A percentile compares a stretch with the other conserved stretches of the same genome.
These are phyloP conservation scores for Fusarium torulosum DNA, from an alignment of 2,329 filamentous ascomycete genomes.

Conservation along the genomic window DNA sequence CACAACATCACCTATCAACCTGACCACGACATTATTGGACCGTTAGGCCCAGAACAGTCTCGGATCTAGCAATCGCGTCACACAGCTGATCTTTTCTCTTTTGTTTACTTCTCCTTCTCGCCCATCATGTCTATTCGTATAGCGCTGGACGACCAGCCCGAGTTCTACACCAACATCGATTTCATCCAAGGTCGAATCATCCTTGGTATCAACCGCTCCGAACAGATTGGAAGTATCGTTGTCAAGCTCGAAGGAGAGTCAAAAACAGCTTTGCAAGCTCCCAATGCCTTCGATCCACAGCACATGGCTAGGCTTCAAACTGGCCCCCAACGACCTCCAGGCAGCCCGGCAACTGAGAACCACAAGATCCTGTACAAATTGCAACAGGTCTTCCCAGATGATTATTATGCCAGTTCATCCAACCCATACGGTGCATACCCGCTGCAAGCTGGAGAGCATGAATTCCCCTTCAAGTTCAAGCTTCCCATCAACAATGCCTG, in stretches of 20 bases:
- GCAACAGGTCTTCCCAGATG: constrained; percentile 77
- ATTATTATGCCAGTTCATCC: constrained; percentile 57
- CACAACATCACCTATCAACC: constrained; percentile 9
- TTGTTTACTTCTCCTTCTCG: constrained; percentile 8
- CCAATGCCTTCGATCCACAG: constrained; percentile 60
- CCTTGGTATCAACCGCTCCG: constrained; percentile 71
- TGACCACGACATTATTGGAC: constrained; percentile 24
- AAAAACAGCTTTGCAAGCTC: constrained; percentile 71
- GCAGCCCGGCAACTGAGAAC: constrained; percentile 66
- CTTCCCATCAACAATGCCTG: constrained; percentile 82
- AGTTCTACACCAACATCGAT: constrained; percentile 86
- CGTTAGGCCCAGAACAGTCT: constrained; percentile 11
- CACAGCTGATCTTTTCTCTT: constrained; percentile 3
- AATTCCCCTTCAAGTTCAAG: constrained; percentile 84
- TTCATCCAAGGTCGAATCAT: constrained; percentile 73
- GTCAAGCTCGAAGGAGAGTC: constrained; percentile 89
- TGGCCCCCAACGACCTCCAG: constrained; percentile 52
- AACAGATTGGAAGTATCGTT: constrained; percentile 78
- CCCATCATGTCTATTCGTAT: constrained; percentile 74
- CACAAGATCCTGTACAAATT: constrained; percentile 83
- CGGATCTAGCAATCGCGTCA: constrained; percentile 24
- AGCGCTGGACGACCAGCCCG: constrained; percentile 73
- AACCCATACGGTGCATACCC: constrained; percentile 65
- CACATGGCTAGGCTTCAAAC: constrained; percentile 51
- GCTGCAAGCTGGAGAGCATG: constrained; percentile 76